phyloP scores from a whole-genome alignment of 192 early-diverging fungal genomes.

The Polychytrium aggregatum region DNA sequence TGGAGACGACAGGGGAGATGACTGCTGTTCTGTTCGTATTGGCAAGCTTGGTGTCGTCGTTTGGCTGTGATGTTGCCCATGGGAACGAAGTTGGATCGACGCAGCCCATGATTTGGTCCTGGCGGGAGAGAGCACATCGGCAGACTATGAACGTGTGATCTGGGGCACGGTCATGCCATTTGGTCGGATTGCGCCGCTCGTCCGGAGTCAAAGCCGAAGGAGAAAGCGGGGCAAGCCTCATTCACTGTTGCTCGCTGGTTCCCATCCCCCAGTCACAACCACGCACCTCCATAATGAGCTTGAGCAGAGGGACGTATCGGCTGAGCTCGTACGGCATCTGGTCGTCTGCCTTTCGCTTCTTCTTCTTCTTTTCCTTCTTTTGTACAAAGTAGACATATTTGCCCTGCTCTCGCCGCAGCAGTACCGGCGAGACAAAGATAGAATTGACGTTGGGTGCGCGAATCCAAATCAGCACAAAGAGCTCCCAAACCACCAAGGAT shows the following conservation, averaged over 20 bases:
- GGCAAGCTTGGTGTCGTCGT: conserved; percentile 17
- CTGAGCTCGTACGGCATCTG: conserved; percentile 61
- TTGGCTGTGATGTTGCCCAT: conserved; percentile 42
- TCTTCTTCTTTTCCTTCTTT: conserved; percentile 40
- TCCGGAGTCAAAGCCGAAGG: conserved; percentile 8
- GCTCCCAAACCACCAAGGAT: too few relatives aligned
- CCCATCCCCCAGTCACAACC: too few relatives aligned
- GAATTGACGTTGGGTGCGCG: too few relatives aligned
- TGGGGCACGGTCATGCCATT: conserved; percentile 4
- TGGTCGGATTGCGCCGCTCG: neutral
- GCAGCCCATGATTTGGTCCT: conserved; percentile 33
- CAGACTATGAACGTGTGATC: conserved; percentile 24
- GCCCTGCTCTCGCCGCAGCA: too few relatives aligned
- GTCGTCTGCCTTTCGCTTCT: conserved; percentile 37
- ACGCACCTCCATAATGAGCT: conserved; percentile 59
- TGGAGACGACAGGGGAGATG: conserved; percentile 7
- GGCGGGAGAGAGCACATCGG: conserved; percentile 34
- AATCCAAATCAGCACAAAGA: too few relatives aligned
- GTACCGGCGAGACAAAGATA: too few relatives aligned
- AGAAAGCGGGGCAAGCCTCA: too few relatives aligned
- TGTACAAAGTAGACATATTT: conserved; percentile 33
- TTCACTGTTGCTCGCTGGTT: too few relatives aligned
- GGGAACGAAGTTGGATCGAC: conserved; percentile 56
- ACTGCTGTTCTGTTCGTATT: conserved; percentile 18
- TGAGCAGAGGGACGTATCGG: conserved; percentile 66